A percentile compares a stretch with the other conserved stretches of the same genome.
Conservation (phyloP, 805 yeast species). For the Candida ponderosae region DNA sequence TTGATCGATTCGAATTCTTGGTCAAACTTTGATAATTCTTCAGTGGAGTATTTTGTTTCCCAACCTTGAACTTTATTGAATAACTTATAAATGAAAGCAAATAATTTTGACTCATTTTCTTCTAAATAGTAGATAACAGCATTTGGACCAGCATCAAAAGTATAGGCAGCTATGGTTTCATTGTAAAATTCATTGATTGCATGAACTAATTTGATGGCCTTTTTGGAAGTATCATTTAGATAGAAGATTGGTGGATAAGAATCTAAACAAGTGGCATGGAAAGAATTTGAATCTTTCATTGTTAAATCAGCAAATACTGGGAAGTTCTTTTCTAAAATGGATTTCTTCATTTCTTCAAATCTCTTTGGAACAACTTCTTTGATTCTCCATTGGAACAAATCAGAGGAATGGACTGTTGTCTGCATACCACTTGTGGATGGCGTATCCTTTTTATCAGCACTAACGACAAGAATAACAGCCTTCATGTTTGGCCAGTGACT, state of each 20-base stretch:
- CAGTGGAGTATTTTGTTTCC: conserved; percentile 34
- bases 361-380: conserved; percentile 79
- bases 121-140: conserved; percentile 88
- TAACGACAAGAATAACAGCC: conserved; percentile 87
- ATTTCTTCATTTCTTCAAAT: conserved; percentile 70
- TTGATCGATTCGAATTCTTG: conserved; percentile 21
- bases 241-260: conserved; percentile 94
- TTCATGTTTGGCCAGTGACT: conserved; percentile 89
- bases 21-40: conserved; percentile 18
- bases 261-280: conserved; percentile 97
- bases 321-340: conserved; percentile 73
- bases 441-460: conserved; percentile 90
- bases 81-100: conserved; percentile 58
- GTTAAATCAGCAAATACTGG: conserved; percentile 79
- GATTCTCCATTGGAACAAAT: conserved; percentile 75
- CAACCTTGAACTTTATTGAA: conserved; percentile 65
- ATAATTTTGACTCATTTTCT: conserved; percentile 63
- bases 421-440: conserved; percentile 98
- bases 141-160: conserved; percentile 99
- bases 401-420: conserved; percentile 82
- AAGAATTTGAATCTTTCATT: conserved; percentile 94
- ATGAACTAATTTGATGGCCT: conserved; percentile 72
- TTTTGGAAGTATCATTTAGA: conserved; percentile 83
- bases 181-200: conserved; percentile 52
- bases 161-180: conserved; percentile 81